Base-by-base conservation (phyloP, 1,284 basidiomycete genomes). In the Gomphus bonarii region DNA sequence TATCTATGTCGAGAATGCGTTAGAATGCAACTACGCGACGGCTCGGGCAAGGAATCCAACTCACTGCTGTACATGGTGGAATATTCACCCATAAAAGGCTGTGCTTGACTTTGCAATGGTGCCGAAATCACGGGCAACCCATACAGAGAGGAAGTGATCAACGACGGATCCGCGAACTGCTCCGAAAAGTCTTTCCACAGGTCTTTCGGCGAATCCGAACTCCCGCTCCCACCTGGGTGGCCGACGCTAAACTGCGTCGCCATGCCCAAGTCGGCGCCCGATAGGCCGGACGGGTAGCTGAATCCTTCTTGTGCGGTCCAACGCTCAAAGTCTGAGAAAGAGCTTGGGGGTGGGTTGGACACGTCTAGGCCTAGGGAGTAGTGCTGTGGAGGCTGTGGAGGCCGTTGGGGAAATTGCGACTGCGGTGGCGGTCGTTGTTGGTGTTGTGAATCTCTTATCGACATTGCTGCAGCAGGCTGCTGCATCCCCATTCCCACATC, bases 71-170 rank as follows among this genome's bases (percentile, higher is more conserved):
- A 57, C 38, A 57, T 49, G n/a, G 55, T 31, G 6, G 47, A 28
- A 18, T 44, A 44, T 6, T 57, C 55, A 18, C 47, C 22, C 3
- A 57, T 43, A 28, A 57, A 57, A 9, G 48, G 48, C n/a, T 10
- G 18, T 16, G 20, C 18, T 33, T 50, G 52, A 43, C 18, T 11
- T 36, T 28, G 50, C 31, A 35, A 9, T 31, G 52, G 22, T 28
- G 48, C 55, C 20, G 47, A 48, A 42, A 59, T 50, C 9, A 59
- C 48, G 14, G 58, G 58, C 33, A 59, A 44, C 7, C 49, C 49
- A 36, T 59, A 59, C n/a, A 58, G 30, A 9, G 55, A 51, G 10
- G 58, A 43, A n/a, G 58, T 52, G 14, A 59, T 56, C 20, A 57
- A 25, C n/a, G 58, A 44, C 28, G 57, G 57, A 18, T 59, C 57